Conservation (phyloP, 495 filamentous ascomycete species). For the Hypomontagnella monticulosa region DNA sequence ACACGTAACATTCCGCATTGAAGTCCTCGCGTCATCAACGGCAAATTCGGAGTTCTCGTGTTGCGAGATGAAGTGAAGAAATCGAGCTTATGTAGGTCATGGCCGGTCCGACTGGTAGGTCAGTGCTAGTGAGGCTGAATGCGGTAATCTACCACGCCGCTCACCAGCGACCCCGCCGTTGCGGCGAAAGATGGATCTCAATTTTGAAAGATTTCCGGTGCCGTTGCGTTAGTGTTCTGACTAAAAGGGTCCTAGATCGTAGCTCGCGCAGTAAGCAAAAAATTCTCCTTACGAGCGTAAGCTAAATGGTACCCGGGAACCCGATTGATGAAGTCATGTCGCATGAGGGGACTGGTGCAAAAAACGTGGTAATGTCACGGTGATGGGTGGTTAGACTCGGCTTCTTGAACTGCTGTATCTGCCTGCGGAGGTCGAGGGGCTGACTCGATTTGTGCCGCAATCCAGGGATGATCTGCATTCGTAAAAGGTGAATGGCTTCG, state of each 20-base stretch:
- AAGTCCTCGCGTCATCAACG: conserved; percentile 20
- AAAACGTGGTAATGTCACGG: conserved; percentile 6
- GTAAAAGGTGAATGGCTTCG: conserved; percentile 23
- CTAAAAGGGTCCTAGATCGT: not conserved
- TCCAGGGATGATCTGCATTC: conserved; percentile 24
- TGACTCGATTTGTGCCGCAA: conserved; percentile 14
- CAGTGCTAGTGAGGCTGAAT: conserved; percentile 32
- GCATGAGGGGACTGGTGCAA: conserved; percentile 5
- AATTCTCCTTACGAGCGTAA: conserved; percentile 8
- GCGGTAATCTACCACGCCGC: conserved; percentile 25
- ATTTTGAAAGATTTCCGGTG: conserved; percentile 9
- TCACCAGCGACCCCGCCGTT: conserved; percentile 31
- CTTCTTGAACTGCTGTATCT: conserved; percentile 9
- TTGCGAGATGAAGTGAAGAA: conserved; percentile 21
- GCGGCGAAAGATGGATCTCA: conserved; percentile 17
- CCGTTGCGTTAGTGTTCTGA: conserved; percentile 15
- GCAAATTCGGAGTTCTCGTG: conserved; percentile 29
- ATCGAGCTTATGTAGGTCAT: conserved; percentile 24
- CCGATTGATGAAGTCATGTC: conserved; percentile 33
- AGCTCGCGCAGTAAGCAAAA: not conserved
- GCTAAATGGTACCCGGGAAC: conserved; percentile 11
- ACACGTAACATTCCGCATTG: conserved; percentile 18
- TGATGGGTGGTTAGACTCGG: not conserved
- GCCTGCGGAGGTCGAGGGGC: conserved; percentile 12
- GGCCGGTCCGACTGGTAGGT: conserved; percentile 7